Percentiles rank a stretch among this genome's conserved stretches.
These are phyloP conservation scores for Tripterygium wilfordii DNA, from an alignment of 177 flowering plant species.

Conservation along the genomic window DNA sequence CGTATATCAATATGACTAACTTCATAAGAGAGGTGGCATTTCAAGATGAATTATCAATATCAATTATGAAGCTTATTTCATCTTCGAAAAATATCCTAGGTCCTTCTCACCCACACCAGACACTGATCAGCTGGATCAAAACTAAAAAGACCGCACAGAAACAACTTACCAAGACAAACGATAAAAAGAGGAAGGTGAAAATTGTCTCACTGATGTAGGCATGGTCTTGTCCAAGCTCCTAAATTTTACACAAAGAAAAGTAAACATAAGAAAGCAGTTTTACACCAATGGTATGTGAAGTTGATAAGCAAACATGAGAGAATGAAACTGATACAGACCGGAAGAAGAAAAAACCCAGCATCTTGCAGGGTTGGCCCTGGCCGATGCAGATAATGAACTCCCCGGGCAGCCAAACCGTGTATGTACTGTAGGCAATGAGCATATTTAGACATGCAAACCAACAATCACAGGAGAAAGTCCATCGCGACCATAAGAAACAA, in stretches of 20 bases:
- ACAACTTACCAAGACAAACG: conserved; percentile 79
- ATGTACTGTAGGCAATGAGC: conserved; percentile 51
- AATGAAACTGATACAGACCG: conserved; percentile 41
- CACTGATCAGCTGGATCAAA: too few species aligned
- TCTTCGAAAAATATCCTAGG: too few species aligned
- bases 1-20: too few species aligned
- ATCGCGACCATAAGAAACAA: too few species aligned
- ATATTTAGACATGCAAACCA: not conserved
- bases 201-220: conserved; percentile 89
- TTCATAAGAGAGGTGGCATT: not conserved
- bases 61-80: too few species aligned
- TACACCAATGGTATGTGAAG: not conserved
- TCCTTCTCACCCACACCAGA: too few species aligned
- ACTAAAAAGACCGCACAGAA: too few species aligned
- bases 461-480: too few species aligned
- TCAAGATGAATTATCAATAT: too few species aligned
- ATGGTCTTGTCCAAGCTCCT: conserved; percentile 93
- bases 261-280: conserved; percentile 1
- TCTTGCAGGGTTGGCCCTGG: conserved; percentile 98
- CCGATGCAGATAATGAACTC: conserved; percentile 92
- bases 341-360: conserved; percentile 82
- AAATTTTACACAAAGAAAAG: not conserved
- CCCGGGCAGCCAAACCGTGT: conserved; percentile 96
- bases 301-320: not conserved
- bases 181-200: conserved; percentile 66